Evolutionary conservation across 2,329 filamentous ascomycete species (phyloP).

Genomic region (Lecanicillium sp.): DNA sequence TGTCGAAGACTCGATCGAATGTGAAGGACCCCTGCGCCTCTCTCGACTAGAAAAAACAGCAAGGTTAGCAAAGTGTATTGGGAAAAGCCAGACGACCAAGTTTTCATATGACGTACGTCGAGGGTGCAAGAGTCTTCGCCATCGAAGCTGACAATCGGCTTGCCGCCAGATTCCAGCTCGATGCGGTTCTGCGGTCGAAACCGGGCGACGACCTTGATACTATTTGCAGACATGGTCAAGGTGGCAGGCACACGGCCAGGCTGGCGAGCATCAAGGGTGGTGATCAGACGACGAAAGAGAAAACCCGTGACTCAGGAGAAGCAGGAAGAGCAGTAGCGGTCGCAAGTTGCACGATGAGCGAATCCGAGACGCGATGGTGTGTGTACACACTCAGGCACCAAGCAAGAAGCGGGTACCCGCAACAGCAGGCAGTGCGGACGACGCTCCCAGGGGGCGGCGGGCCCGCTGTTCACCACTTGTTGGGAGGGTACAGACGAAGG

Average conservation of each 20-base stretch:
- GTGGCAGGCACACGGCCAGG: conserved; percentile 2
- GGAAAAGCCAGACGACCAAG: too few relatives aligned
- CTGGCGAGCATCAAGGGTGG: conserved; percentile 3
- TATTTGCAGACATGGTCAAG: conserved; percentile 50
- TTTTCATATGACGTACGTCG: conserved; percentile 54
- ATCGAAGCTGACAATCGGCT: conserved; percentile 85
- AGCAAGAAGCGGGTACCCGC: too few relatives aligned
- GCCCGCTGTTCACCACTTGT: too few relatives aligned
- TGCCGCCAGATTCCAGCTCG: conserved; percentile 82
- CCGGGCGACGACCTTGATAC: conserved; percentile 87
- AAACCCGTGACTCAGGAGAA: too few relatives aligned
- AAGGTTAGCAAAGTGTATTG: conserved; percentile 16
- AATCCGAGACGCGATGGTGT: too few relatives aligned
- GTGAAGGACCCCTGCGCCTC: conserved; percentile 84
- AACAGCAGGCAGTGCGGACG: too few relatives aligned
- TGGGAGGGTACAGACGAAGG: too few relatives aligned
- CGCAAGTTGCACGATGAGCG: too few relatives aligned
- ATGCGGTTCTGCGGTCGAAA: conserved; percentile 96
- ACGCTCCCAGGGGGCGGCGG: too few relatives aligned
- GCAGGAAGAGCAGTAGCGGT: too few relatives aligned
- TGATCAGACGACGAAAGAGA: conserved; percentile 3
- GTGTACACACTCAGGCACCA: too few relatives aligned
- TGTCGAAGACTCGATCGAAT: conserved; percentile 96
- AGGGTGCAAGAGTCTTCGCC: conserved; percentile 82
- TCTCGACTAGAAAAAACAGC: conserved; percentile 52